A percentile compares a stretch with the other conserved stretches of the same genome.
These are phyloP conservation scores for Symbiodinium natans DNA, from an alignment of 73 alveolate species.

Conservation along the genomic window DNA sequence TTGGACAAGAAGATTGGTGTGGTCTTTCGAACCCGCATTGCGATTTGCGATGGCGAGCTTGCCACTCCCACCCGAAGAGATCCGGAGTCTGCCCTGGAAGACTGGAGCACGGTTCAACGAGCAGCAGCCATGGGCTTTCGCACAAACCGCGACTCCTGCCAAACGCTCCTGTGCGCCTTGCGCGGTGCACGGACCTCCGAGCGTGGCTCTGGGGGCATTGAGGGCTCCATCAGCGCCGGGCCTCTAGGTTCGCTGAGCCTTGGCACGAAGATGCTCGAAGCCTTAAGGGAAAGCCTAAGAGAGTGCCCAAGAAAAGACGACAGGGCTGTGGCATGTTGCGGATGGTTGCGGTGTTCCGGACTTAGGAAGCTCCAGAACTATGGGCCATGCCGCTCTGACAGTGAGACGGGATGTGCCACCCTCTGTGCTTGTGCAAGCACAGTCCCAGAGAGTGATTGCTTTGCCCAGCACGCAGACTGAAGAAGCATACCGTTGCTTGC, in stretches of 20 bases:
- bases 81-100: constrained; percentile 41
- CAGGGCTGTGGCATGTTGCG: too few relatives aligned
- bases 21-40: background rate
- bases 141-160: background rate
- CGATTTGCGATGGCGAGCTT: constrained; percentile 14
- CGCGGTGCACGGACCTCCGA: background rate
- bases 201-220: too few relatives aligned
- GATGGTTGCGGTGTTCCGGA: too few relatives aligned
- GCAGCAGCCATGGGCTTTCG: constrained; percentile 5
- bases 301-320: too few relatives aligned
- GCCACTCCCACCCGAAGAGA: constrained; percentile 45
- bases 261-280: too few relatives aligned
- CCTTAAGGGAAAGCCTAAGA: too few relatives aligned
- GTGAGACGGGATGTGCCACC: background rate
- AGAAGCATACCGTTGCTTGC: background rate
- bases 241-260: too few relatives aligned
- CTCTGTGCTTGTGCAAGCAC: background rate
- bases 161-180: background rate
- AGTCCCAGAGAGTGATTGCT: background rate
- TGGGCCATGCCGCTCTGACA: background rate
- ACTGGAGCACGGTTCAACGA: background rate
- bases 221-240: too few relatives aligned
- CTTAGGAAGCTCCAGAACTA: background rate
- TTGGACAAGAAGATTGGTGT: background rate
- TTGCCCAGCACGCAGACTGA: background rate